Conservation (phyloP, 2,329 filamentous ascomycete genomes). For the Colletotrichum trifolii region DNA sequence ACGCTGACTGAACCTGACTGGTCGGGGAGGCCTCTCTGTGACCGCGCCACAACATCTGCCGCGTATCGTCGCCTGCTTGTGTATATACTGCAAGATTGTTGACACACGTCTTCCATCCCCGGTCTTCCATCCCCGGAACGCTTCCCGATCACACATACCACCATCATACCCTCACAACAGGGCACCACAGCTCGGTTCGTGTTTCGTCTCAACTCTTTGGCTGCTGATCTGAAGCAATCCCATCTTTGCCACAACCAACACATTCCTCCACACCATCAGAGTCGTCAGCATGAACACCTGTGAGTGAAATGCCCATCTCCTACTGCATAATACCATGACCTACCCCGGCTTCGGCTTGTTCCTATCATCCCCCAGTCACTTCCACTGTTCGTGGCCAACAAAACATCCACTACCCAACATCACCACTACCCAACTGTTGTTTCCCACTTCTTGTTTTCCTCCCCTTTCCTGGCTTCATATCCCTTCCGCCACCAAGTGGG, state of each 20-base stretch:
- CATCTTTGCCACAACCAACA: slow-evolving; percentile 31
- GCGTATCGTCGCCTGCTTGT: not conserved
- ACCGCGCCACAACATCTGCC: not conserved
- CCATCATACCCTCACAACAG: too few species aligned
- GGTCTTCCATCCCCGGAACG: not conserved
- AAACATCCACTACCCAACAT: slow-evolving; percentile 4
- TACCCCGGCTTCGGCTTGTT: slow-evolving; percentile 4
- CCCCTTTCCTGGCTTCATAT: not conserved
- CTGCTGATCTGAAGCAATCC: slow-evolving; percentile 33
- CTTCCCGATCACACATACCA: not conserved
- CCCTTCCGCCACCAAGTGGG: not conserved
- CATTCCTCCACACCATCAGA: slow-evolving; percentile 15
- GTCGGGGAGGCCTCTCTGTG: not conserved
- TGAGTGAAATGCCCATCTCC: slow-evolving; percentile 10
- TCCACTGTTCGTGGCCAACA: slow-evolving; percentile 5
- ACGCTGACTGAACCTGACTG: not conserved
- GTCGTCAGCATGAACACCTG: slow-evolving; percentile 33
- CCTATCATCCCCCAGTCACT: not conserved
- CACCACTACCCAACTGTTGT: slow-evolving; percentile 1
- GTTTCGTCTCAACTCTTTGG: slow-evolving; percentile 33
- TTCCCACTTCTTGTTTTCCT: slow-evolving; percentile 7
- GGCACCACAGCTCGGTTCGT: slow-evolving; percentile 32
- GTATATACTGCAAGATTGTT: too few species aligned
- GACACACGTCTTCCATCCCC: too few species aligned
- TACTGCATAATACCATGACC: slow-evolving; percentile 6